Percentiles rank a stretch among this genome's conserved stretches.
Evolutionary conservation across 1,284 basidiomycete genomes (phyloP).

Genomic region (Athelia psychrophila): DNA sequence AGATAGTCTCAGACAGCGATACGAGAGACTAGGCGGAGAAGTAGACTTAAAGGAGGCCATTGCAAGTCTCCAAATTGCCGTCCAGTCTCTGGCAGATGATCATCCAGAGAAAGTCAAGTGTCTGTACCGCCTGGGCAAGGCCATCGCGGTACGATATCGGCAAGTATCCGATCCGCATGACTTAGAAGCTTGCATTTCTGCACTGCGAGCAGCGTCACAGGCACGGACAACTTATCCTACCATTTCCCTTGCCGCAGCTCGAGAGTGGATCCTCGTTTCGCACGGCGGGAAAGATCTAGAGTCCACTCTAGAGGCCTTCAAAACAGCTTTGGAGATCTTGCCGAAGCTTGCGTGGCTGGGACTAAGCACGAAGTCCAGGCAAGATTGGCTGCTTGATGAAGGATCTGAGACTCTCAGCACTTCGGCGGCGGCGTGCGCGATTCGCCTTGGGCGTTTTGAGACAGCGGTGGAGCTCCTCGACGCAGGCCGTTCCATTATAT

Average conservation of each 20-base stretch:
- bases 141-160: background rate
- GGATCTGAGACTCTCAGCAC: constrained; percentile 10
- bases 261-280: constrained; percentile 1
- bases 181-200: background rate
- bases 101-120: background rate
- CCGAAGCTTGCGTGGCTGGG: constrained; percentile 11
- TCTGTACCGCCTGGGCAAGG: background rate
- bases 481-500: constrained; percentile 15
- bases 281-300: constrained; percentile 10
- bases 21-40: background rate
- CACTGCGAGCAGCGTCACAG: background rate
- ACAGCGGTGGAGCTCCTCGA: constrained; percentile 18
- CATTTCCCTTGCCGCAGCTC: background rate
- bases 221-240: background rate
- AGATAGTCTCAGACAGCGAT: background rate
- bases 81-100: background rate
- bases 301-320: constrained; percentile 16
- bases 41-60: background rate
- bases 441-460: constrained; percentile 4
- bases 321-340: constrained; percentile 12
- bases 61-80: background rate
- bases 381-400: constrained; percentile 4
- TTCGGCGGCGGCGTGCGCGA: constrained; percentile 13
- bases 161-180: background rate
- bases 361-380: constrained; percentile 14